Evolutionary conservation across 306 rosid genomes (phyloP), one percentile per base, ranked within the genome.

Genomic region (Vigna angularis): DNA sequence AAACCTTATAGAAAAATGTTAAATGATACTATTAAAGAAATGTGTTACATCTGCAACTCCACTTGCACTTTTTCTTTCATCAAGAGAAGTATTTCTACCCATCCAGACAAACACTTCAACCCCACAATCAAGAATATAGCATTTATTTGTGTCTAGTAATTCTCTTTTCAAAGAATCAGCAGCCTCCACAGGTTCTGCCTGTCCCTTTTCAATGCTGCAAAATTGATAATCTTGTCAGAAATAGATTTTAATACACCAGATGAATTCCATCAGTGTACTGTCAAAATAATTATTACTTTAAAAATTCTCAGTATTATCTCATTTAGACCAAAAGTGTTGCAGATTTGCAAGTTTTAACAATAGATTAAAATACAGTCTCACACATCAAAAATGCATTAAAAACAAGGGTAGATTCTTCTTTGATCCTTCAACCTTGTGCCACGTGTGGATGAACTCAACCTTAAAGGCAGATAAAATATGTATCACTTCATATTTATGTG

Each of bases 1-100:
- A 30, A 82, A 78, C 50, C 75, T 49, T 48, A 75, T 62, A 64
- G 64, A 24, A 72, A 58, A 72, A 71, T 38, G 58, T 36, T 61
- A 26, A 34, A 55, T 56, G 28, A 67, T 78, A 65, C 61, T 18
- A 22, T 24, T 70, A 70, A 53, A 50, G 44, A 75, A 53, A 51
- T 61, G 66, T 49, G 66, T 85, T 90, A 93, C 98, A 82, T 93
- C 98, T 72, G 98, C 94, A 52, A 86, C 91, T 83, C 88, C 86
- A 70, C 97, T 91, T 67, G 98, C 94, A 76, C 80, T 87, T 87
- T 90, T 91, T 73, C 98, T 88, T 79, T 91, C 91, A 66, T 93
- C 98, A 70, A 93, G 93, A 47, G 94, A 84, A 68, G 97, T 93
- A 72, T 77, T 88, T 88, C 98, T 91, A 76, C 98, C 98, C 94